Evolutionary conservation across 768 basidiomycete species (phyloP).

Genomic region (Crucibulum laeve): DNA sequence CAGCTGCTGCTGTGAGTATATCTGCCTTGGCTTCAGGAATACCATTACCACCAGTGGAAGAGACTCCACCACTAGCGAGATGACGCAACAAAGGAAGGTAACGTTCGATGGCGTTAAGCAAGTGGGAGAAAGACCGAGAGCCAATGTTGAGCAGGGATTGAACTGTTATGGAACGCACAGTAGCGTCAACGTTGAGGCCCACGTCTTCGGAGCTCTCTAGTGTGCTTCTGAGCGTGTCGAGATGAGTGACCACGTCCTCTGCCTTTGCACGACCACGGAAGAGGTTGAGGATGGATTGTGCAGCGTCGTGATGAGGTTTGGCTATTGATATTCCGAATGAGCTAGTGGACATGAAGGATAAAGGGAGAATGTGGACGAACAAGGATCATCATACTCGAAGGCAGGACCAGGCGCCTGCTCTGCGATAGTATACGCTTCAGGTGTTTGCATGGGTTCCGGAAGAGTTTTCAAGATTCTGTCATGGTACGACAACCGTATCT

Average conservation of each 20-base stretch:
- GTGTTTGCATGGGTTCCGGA: conserved; percentile 72
- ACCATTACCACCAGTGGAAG: conserved; percentile 28
- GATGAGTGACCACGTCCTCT: conserved; percentile 72
- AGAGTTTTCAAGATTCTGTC: conserved; percentile 89
- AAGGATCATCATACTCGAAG: conserved; percentile 79
- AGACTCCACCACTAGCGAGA: conserved; percentile 47
- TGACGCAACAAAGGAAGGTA: conserved; percentile 76
- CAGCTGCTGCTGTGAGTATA: conserved; percentile 64
- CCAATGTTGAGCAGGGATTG: conserved; percentile 92
- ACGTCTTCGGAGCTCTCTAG: conserved; percentile 59
- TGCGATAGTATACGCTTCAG: conserved; percentile 59
- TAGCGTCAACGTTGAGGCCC: conserved; percentile 55
- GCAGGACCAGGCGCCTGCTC: conserved; percentile 72
- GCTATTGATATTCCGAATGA: conserved; percentile 35
- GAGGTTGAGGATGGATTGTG: conserved; percentile 71
- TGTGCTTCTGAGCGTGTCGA: conserved; percentile 65
- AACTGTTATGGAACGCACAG: conserved; percentile 74
- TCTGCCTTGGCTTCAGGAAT: conserved; percentile 60
- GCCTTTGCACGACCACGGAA: conserved; percentile 79
- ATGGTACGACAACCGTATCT: conserved; percentile 88
- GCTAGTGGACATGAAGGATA: background rate
- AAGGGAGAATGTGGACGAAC: conserved; percentile 32
- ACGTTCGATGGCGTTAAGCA: conserved; percentile 95
- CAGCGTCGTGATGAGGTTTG: conserved; percentile 75
- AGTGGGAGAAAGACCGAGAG: conserved; percentile 93